Evolutionary conservation across 371 early-diverging fungal species (phyloP).

Genomic region (Dinochytrium kinnereticum): DNA sequence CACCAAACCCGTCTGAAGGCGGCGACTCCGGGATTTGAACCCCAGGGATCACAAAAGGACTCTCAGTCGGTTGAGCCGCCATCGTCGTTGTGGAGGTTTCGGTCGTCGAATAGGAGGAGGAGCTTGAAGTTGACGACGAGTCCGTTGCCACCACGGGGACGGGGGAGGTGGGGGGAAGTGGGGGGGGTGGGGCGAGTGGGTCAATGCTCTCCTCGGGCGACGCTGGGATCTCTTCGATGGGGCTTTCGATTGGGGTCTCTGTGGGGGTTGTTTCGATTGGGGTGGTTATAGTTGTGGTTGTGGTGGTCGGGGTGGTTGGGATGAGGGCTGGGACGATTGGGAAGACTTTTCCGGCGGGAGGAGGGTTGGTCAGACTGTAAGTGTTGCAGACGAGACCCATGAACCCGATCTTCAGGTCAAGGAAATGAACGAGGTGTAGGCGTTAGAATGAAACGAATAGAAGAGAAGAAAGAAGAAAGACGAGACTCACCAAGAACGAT

Average conservation of each 20-base stretch:
- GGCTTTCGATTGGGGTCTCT: not conserved
- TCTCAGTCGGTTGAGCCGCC: too few relatives aligned
- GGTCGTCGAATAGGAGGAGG: too few relatives aligned
- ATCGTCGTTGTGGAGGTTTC: too few relatives aligned
- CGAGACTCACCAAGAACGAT: not conserved
- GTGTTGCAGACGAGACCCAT: not conserved
- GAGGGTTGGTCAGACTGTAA: conserved; percentile 6
- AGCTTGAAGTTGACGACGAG: too few relatives aligned
- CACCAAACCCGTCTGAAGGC: too few relatives aligned
- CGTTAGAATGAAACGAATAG: not conserved
- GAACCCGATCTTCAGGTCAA: not conserved
- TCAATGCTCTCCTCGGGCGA: not conserved
- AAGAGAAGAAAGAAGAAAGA: not conserved
- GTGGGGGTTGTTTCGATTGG: not conserved
- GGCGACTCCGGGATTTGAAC: too few relatives aligned
- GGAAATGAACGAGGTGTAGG: not conserved
- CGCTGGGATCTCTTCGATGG: not conserved
- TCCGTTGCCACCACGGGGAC: too few relatives aligned
- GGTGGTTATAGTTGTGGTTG: not conserved
- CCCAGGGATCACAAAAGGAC: too few relatives aligned
- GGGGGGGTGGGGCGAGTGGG: too few relatives aligned
- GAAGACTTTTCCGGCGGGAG: not conserved
- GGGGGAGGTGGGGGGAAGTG: too few relatives aligned
- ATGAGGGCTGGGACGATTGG: not conserved
- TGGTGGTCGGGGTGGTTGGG: not conserved